Evolutionary conservation across 2,329 filamentous ascomycete species (phyloP), one percentile per base, ranked within the genome.

Genomic region (Penicillium olsonii): DNA sequence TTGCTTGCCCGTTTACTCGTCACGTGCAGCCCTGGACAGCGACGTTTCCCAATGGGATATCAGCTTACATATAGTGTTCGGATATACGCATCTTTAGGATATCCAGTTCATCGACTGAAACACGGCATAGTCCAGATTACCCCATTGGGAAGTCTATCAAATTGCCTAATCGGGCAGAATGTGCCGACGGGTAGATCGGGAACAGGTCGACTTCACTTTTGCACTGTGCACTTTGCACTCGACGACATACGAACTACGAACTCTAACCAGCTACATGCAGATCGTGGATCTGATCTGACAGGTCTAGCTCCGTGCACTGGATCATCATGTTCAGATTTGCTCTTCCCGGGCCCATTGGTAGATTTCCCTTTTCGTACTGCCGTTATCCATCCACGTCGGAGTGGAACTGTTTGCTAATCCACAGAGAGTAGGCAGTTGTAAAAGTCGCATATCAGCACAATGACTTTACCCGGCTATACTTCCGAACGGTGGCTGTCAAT

Each of bases 131-230:
- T 17, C 7, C 14, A 37, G 22, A 14, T 43, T 37, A 14, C 45
- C 40, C 29, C 2, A 26, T 44, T 24, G 10, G 26, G 34, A 31
- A 11, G 2, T 14, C 45, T 18, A 18, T 18, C 33, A 33, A 37
- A 48, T 44, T 48, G n/a, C 45, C 45, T 37, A 3, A 37, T 38
- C 44, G 24, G 45, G 45, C 37, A 15, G 11, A 19, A 10, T 20
- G n/a, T 20, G 22, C 11, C 42, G 43, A 48, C 40, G 45, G 45
- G 22, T 48, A 48, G 40, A 31, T 48, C 45, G 45, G 45, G 33
- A 44, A n/a, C 2, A 12, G 17, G 19, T 14, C n/a, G n/a, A n/a
- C n/a, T n/a, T n/a, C n/a, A n/a, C n/a, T n/a, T n/a, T n/a, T n/a
- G n/a, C n/a, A n/a, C n/a, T n/a, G n/a, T n/a, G n/a, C n/a, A n/a